phyloP scores from a whole-genome alignment of 2,329 filamentous ascomycete species.

The Botrytis elliptica region DNA sequence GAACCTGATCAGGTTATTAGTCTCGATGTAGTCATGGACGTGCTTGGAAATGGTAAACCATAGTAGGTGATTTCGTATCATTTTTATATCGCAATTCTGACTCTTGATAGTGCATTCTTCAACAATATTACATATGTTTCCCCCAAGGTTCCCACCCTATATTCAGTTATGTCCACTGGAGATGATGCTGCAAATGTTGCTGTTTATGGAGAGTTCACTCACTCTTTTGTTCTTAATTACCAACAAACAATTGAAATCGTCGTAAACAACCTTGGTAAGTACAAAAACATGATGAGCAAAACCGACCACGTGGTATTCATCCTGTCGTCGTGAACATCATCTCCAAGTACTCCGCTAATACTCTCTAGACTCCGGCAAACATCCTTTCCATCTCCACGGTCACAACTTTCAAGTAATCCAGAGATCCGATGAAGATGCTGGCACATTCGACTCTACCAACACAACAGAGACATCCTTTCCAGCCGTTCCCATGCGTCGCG shows the following conservation, averaged over 20 bases:
- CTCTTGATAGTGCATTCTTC: conserved; percentile 47
- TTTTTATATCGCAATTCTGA: conserved; percentile 7
- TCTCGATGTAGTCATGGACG: conserved; percentile 64
- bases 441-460: conserved; percentile 51
- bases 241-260: conserved; percentile 69
- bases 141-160: conserved; percentile 67
- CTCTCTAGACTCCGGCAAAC: conserved; percentile 58
- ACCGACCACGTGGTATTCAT: background rate
- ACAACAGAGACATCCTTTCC: conserved; percentile 50
- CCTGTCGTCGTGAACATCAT: background rate
- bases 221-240: conserved; percentile 67
- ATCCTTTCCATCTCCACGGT: conserved; percentile 76
- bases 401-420: conserved; percentile 69
- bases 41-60: conserved; percentile 64
- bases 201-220: conserved; percentile 66
- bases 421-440: conserved; percentile 57
- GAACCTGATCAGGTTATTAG: conserved; percentile 63
- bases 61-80: conserved; percentile 49
- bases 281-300: background rate
- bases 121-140: conserved; percentile 64
- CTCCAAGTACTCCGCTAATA: conserved; percentile 1
- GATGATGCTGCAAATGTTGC: conserved; percentile 52
- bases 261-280: conserved; percentile 64
- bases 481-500: conserved; percentile 60
- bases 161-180: conserved; percentile 60